Evolutionary conservation across 2,329 filamentous ascomycete species (phyloP).

Genomic region (Golovinomyces cichoracearum): DNA sequence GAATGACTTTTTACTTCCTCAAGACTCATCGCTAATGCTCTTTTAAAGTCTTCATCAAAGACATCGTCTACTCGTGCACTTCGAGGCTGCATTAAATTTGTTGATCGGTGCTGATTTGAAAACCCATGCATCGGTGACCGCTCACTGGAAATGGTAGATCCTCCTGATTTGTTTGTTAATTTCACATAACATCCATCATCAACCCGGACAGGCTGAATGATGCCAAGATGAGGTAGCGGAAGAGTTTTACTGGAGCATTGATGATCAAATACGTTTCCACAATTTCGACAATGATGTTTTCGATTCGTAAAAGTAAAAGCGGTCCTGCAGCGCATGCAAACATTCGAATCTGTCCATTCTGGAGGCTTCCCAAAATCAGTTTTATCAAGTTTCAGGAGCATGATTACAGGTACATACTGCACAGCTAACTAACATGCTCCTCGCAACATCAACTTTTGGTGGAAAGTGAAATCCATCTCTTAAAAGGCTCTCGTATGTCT

Average conservation of each 20-base stretch:
- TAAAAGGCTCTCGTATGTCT: conserved; percentile 63
- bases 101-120: conserved; percentile 25
- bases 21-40: conserved; percentile 83
- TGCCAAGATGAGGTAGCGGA: conserved; percentile 75
- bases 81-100: conserved; percentile 56
- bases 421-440: conserved; percentile 92
- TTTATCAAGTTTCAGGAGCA: background rate
- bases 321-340: conserved; percentile 93
- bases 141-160: conserved; percentile 17
- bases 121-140: conserved; percentile 28
- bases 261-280: conserved; percentile 89
- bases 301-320: conserved; percentile 93
- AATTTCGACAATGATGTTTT: conserved; percentile 95
- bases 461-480: conserved; percentile 74
- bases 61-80: conserved; percentile 67
- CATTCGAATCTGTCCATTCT: conserved; percentile 92
- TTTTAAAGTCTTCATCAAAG: conserved; percentile 86
- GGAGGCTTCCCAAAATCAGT: conserved; percentile 37
- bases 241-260: conserved; percentile 77
- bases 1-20: conserved; percentile 65
- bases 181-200: conserved; percentile 90
- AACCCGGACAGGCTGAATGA: conserved; percentile 70
- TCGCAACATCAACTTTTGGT: conserved; percentile 62
- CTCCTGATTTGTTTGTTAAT: conserved; percentile 47
- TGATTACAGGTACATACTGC: conserved; percentile 34